Percentiles rank a stretch among this genome's conserved stretches.
These are phyloP conservation scores for Venturia pyrina DNA, from an alignment of 2,329 filamentous ascomycete species.

Conservation along the genomic window DNA sequence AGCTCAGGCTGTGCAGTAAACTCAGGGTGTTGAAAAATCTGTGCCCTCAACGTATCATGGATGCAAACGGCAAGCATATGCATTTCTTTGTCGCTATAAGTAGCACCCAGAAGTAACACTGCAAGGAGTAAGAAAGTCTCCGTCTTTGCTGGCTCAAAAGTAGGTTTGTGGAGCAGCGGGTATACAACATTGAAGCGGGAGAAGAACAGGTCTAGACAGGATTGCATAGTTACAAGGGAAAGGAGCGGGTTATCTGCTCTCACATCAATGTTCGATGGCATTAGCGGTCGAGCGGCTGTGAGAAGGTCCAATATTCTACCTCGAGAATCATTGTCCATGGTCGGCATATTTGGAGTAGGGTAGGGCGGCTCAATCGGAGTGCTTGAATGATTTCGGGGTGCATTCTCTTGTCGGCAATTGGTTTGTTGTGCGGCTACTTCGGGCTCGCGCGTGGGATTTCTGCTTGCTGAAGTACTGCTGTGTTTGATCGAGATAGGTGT, in stretches of 20 bases:
- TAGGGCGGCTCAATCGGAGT: neutral
- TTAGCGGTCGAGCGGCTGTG: slow-evolving; percentile 37
- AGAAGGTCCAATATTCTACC: slow-evolving; percentile 40
- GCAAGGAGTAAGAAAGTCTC: slow-evolving; percentile 46
- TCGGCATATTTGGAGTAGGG: slow-evolving; percentile 1
- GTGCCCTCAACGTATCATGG: slow-evolving; percentile 48
- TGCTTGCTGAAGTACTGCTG: neutral
- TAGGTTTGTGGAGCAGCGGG: slow-evolving; percentile 48
- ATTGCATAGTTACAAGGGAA: slow-evolving; percentile 41
- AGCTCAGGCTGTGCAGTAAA: slow-evolving; percentile 50
- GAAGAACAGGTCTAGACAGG: slow-evolving; percentile 51
- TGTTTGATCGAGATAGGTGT: neutral
- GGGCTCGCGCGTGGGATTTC: neutral
- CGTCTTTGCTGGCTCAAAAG: slow-evolving; percentile 41
- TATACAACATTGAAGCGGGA: slow-evolving; percentile 51
- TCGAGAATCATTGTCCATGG: slow-evolving; percentile 33
- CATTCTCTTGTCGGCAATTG: neutral
- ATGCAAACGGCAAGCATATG: slow-evolving; percentile 51
- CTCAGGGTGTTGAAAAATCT: slow-evolving; percentile 47
- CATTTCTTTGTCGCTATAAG: slow-evolving; percentile 48
- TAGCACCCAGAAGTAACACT: slow-evolving; percentile 50
- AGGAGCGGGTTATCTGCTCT: slow-evolving; percentile 43
- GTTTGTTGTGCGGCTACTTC: neutral
- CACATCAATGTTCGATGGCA: slow-evolving; percentile 38
- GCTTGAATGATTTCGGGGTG: neutral